Evolutionary conservation across 768 basidiomycete genomes (phyloP).

Genomic region (Phanerochaete sordida): DNA sequence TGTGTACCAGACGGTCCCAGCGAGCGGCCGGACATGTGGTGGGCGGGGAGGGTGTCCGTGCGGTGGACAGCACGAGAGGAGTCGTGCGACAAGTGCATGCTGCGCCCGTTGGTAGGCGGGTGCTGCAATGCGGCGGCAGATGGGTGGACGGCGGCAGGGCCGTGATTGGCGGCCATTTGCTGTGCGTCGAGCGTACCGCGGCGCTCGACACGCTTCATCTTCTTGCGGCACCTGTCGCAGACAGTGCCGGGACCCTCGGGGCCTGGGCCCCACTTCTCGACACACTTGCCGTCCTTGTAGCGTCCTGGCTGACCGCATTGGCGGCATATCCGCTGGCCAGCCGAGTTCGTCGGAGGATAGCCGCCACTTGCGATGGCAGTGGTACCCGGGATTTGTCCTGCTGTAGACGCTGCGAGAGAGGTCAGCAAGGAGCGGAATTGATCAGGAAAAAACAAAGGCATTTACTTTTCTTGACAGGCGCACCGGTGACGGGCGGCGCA

Average conservation of each 20-base stretch:
- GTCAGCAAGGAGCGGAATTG: constrained; percentile 2
- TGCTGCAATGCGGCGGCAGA: constrained; percentile 17
- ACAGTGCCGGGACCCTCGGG: constrained; percentile 82
- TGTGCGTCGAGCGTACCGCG: constrained; percentile 56
- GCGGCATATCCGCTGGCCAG: constrained; percentile 73
- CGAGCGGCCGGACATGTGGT: constrained; percentile 20
- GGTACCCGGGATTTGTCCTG: constrained; percentile 21
- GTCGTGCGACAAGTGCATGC: constrained; percentile 3
- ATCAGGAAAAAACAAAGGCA: background rate
- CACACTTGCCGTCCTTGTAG: constrained; percentile 83
- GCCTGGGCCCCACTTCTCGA: constrained; percentile 86
- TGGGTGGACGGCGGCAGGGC: constrained; percentile 23
- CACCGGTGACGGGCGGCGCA: constrained; percentile 69
- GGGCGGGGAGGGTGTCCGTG: constrained; percentile 21
- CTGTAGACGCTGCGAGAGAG: constrained; percentile 16
- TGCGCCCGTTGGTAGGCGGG: constrained; percentile 17
- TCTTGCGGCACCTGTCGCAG: constrained; percentile 82
- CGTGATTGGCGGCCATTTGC: constrained; percentile 20
- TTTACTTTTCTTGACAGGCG: constrained; percentile 66
- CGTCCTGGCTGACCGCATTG: constrained; percentile 72
- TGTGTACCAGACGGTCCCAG: constrained; percentile 22
- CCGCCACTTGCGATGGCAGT: constrained; percentile 26
- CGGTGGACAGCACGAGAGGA: constrained; percentile 16
- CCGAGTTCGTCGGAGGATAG: constrained; percentile 32
- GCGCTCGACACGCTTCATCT: constrained; percentile 82